phyloP scores from a whole-genome alignment of 2,329 filamentous ascomycete genomes.

The Alternaria sp. region DNA sequence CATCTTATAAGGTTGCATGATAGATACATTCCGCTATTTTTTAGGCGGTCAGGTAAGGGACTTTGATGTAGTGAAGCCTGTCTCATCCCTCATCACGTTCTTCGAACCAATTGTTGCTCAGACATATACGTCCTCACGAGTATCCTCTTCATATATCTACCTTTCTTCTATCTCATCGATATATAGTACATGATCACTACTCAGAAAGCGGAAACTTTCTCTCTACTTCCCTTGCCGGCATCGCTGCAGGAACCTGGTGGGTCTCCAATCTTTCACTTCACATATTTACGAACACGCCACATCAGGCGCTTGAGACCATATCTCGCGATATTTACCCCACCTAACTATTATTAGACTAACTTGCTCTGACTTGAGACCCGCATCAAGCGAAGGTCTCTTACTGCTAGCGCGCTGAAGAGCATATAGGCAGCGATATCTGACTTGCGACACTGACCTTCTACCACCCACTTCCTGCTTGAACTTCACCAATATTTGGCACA shows the following conservation, averaged over 20 bases:
- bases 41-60: background rate
- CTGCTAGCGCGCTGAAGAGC: background rate
- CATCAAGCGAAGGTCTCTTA: background rate
- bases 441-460: conserved; percentile 4
- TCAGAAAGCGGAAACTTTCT: background rate
- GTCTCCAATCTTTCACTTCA: conserved; percentile 13
- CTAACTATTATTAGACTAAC: background rate
- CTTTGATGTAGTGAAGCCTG: background rate
- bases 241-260: background rate
- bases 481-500: background rate
- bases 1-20: background rate
- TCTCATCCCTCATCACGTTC: conserved; percentile 6
- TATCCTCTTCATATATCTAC: background rate
- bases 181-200: background rate
- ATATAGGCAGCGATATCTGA: background rate
- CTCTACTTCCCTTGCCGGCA: background rate
- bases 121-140: background rate
- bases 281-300: conserved; percentile 3
- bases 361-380: background rate
- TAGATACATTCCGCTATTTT: background rate
- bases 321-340: background rate
- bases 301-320: background rate
- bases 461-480: background rate
- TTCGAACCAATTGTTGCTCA: background rate
- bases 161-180: background rate